Conservation (phyloP, 2,329 filamentous ascomycete genomes). For the Ophiostoma perfectum region DNA sequence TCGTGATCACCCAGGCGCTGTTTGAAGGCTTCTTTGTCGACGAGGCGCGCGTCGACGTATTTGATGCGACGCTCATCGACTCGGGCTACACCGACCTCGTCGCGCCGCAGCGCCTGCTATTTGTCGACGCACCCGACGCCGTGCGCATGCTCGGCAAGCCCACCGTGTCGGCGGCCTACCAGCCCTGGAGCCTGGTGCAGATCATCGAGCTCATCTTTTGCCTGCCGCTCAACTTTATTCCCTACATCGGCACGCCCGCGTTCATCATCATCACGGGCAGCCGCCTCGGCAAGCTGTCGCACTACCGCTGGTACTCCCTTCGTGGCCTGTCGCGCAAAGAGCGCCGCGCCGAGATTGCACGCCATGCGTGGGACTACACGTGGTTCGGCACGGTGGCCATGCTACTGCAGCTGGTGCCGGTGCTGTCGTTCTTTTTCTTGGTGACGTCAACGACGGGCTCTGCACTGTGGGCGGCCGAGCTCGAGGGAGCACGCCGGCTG, state of each 20-base stretch:
- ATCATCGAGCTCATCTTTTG: constrained; percentile 77
- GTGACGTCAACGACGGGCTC: constrained; percentile 80
- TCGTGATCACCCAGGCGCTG: constrained; percentile 62
- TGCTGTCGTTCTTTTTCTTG: constrained; percentile 90
- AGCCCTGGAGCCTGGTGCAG: constrained; percentile 86
- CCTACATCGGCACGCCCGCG: constrained; percentile 72
- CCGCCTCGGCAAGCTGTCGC: constrained; percentile 78
- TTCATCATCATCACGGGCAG: constrained; percentile 88
- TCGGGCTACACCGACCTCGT: constrained; percentile 66
- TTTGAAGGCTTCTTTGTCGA: constrained; percentile 81
- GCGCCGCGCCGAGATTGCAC: constrained; percentile 62
- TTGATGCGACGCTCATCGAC: constrained; percentile 75
- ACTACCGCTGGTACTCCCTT: constrained; percentile 85
- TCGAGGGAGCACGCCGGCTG: constrained; percentile 56
- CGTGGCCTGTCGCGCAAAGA: constrained; percentile 68
- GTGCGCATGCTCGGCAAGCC: constrained; percentile 80
- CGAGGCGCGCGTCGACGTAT: constrained; percentile 71
- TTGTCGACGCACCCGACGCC: constrained; percentile 62
- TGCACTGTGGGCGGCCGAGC: constrained; percentile 75
- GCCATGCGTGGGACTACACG: constrained; percentile 73
- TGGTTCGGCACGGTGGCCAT: constrained; percentile 83
- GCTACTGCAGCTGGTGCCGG: constrained; percentile 76
- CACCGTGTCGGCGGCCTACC: constrained; percentile 68
- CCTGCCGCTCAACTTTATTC: constrained; percentile 81
- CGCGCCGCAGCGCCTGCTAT: constrained; percentile 58